Evolutionary conservation across 2,329 filamentous ascomycete species (phyloP).

Genomic region (Pestalotiopsis fici): DNA sequence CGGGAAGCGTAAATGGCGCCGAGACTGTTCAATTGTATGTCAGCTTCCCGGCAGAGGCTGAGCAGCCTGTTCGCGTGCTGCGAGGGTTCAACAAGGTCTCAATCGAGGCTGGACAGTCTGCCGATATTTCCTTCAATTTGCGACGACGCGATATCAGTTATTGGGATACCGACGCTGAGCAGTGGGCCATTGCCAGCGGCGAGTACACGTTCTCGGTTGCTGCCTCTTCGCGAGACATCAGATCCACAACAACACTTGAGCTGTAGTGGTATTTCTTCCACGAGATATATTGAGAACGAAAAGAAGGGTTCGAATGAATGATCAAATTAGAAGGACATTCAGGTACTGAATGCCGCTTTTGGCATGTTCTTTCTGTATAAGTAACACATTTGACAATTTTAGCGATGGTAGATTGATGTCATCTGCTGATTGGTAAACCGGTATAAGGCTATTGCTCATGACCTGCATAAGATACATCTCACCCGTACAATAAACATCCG

Average conservation of each 20-base stretch:
- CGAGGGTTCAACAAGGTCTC: slow-evolving; percentile 65
- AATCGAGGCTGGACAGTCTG: slow-evolving; percentile 46
- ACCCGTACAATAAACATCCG: neutral
- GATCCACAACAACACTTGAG: neutral
- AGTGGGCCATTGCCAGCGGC: slow-evolving; percentile 56
- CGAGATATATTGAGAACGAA: neutral
- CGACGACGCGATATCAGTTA: slow-evolving; percentile 63
- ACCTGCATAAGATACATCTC: too few relatives aligned
- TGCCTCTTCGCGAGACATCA: neutral
- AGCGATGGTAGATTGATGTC: neutral
- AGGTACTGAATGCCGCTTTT: neutral
- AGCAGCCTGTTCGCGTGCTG: slow-evolving; percentile 48
- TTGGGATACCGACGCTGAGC: slow-evolving; percentile 60
- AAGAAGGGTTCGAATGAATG: neutral
- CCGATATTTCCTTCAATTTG: slow-evolving; percentile 52
- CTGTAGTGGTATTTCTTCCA: neutral
- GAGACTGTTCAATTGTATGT: slow-evolving; percentile 61
- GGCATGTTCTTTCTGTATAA: neutral
- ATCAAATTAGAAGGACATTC: neutral
- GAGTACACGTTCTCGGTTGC: slow-evolving; percentile 13
- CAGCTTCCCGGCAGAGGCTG: slow-evolving; percentile 42
- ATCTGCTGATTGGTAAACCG: too few relatives aligned
- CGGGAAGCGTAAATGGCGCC: slow-evolving; percentile 49
- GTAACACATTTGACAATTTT: neutral
- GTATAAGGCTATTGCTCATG: too few relatives aligned